These are phyloP conservation scores for Cyclospora cayetanensis DNA, from an alignment of 169 alveolate species.

Conservation along the genomic window DNA sequence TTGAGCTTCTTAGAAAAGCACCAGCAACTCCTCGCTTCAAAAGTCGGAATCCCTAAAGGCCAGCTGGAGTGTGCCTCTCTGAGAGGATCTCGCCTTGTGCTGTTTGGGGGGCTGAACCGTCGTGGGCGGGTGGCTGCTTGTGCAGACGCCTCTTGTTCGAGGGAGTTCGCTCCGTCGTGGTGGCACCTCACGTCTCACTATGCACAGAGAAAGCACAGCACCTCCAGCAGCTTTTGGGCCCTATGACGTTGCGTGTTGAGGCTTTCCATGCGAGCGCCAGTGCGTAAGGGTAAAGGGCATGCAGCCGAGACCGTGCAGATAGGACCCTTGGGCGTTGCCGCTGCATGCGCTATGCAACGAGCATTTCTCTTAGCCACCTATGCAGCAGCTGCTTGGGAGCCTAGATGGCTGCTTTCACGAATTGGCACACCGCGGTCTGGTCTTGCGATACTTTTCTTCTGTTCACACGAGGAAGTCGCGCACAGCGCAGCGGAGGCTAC, in stretches of 20 bases:
- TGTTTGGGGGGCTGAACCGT: background rate
- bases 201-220: slow-evolving; percentile 80
- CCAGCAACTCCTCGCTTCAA: background rate
- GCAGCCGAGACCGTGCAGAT: too few species aligned
- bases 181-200: slow-evolving; percentile 85
- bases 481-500: too few species aligned
- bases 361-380: too few species aligned
- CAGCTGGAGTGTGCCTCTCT: too few species aligned
- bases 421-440: too few species aligned
- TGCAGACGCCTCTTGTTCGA: slow-evolving; percentile 66
- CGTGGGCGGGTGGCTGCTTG: background rate
- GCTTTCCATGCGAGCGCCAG: slow-evolving; percentile 74
- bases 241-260: slow-evolving; percentile 68
- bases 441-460: too few species aligned
- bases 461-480: too few species aligned
- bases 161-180: slow-evolving; percentile 79
- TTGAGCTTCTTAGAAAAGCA: too few species aligned
- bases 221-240: slow-evolving; percentile 67
- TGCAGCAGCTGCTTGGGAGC: background rate
- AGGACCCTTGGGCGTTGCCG: too few species aligned
- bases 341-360: too few species aligned
- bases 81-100: too few species aligned
- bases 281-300: background rate
- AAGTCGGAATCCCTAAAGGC: background rate
- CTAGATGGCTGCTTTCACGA: too few species aligned